Conservation (phyloP, 2,329 filamentous ascomycete species). For the Microsporum ferrugineum region DNA sequence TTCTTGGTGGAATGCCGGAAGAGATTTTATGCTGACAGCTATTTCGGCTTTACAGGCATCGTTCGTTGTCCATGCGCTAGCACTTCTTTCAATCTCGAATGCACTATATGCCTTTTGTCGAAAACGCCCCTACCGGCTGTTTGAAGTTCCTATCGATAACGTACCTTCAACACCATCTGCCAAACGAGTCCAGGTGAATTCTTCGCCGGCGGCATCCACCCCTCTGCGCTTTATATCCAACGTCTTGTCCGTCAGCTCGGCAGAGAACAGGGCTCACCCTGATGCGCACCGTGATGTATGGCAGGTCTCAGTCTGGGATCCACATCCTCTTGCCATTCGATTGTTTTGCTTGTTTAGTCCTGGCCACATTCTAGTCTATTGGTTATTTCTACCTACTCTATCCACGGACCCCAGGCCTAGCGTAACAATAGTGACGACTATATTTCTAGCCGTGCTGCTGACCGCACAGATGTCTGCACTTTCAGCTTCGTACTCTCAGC, state of each 20-base stretch:
- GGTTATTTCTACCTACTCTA: slow-evolving; percentile 70
- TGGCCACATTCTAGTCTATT: slow-evolving; percentile 82
- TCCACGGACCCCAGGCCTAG: slow-evolving; percentile 69
- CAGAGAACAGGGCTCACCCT: slow-evolving; percentile 74
- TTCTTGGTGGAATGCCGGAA: not conserved
- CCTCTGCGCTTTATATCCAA: slow-evolving; percentile 64
- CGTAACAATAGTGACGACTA: slow-evolving; percentile 69
- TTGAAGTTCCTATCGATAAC: slow-evolving; percentile 72
- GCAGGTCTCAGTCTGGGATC: slow-evolving; percentile 91
- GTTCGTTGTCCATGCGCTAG: slow-evolving; percentile 59
- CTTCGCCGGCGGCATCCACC: slow-evolving; percentile 64
- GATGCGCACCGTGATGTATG: slow-evolving; percentile 70
- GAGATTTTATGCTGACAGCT: not conserved
- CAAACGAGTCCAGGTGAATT: slow-evolving; percentile 76
- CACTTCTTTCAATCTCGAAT: slow-evolving; percentile 58
- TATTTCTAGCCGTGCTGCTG: slow-evolving; percentile 64
- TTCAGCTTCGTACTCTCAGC: slow-evolving; percentile 64
- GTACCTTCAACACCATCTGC: slow-evolving; percentile 71
- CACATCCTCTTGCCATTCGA: slow-evolving; percentile 67
- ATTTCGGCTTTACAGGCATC: slow-evolving; percentile 43
- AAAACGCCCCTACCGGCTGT: slow-evolving; percentile 78
- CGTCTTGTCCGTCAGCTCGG: slow-evolving; percentile 55
- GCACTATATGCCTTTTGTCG: slow-evolving; percentile 70
- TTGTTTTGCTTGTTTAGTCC: slow-evolving; percentile 89
- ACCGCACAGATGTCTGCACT: slow-evolving; percentile 67